Conservation (phyloP, 371 early-diverging fungal species). For the Circinella minor region DNA sequence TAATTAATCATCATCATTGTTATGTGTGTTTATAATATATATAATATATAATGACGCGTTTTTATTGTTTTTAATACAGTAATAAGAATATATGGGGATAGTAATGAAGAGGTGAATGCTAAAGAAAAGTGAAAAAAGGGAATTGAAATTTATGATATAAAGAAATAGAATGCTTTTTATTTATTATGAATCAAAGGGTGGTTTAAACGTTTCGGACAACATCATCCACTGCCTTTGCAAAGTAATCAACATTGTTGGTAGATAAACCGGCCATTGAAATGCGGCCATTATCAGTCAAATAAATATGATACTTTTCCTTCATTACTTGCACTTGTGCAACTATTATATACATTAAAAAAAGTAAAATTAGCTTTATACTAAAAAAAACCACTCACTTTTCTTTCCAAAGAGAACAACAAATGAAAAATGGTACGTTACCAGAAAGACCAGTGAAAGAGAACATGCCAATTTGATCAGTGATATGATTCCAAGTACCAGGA, state of each 20-base stretch:
- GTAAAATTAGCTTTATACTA: too few species aligned
- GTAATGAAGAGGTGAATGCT: not conserved
- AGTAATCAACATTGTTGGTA: constrained; percentile 81
- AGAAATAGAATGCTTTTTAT: too few species aligned
- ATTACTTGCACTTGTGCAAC: constrained; percentile 74
- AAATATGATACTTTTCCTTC: constrained; percentile 85
- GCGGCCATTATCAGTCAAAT: constrained; percentile 92
- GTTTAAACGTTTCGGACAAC: constrained; percentile 61
- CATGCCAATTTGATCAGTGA: constrained; percentile 95
- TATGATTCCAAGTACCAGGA: constrained; percentile 94
- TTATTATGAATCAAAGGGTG: too few species aligned
- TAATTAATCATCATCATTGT: not conserved
- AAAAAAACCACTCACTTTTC: too few species aligned
- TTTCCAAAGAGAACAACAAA: not conserved
- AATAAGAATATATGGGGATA: not conserved
- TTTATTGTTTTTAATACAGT: constrained; percentile 1
- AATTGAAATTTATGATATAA: too few species aligned
- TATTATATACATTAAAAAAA: constrained; percentile 2
- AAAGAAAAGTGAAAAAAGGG: too few species aligned
- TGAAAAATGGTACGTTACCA: constrained; percentile 29
- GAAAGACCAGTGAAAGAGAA: constrained; percentile 92
- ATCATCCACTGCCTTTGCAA: constrained; percentile 79
- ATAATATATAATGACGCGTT: not conserved
- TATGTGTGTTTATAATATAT: constrained; percentile 43
- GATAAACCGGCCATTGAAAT: constrained; percentile 95